Evolutionary conservation across 345 rosid species (phyloP), one percentile per base, ranked within the genome.

Genomic region (Erysimum cheiranthoides): DNA sequence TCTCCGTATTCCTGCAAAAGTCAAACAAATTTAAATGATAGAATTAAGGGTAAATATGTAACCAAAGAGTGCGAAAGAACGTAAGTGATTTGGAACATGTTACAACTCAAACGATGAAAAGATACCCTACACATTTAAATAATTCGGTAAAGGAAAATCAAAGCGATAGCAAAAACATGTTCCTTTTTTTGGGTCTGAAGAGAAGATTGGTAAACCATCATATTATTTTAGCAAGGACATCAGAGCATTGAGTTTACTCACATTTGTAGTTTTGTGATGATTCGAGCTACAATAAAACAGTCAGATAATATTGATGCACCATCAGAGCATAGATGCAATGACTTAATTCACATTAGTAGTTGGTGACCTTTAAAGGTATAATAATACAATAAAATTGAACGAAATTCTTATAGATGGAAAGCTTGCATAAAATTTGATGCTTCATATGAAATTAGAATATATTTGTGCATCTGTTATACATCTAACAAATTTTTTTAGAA

Each of bases 1-100:
- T 86, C 88, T 88, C 61, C 90, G 82, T 40, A 70, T 66, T 72
- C 96, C 98, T 92, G 77, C 4, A 50, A 78, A 39, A 67, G 66
- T 64, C 61, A 67, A 64, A 43, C 30, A 61, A 58, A 58, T 6
- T 25, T 53, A 56, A 63, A 11, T 28, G 46, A 45, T 31, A 40
- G 65, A 34, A 32, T 25, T 12, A 35, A 64, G 56, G 58, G 34
- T 64, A 46, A 18, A 51, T 42, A 16, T 32, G 39, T 52, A 54
- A 54, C 51, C 39, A 36, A 21, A 53, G 21, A 80, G 52, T 3
- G 45, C 45, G 46, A 65, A 47, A 49, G 8, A 70, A 66, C 34
- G 35, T 40, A 70, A 54, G 27, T 60, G 51, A 35, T 35, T 31
- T 27, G 43, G 18, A 27, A 42, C 16, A 67, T 18, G 68, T 25